Evolutionary conservation across 1,284 basidiomycete species (phyloP).

Genomic region (Anthracocystis panici-leucophaei): DNA sequence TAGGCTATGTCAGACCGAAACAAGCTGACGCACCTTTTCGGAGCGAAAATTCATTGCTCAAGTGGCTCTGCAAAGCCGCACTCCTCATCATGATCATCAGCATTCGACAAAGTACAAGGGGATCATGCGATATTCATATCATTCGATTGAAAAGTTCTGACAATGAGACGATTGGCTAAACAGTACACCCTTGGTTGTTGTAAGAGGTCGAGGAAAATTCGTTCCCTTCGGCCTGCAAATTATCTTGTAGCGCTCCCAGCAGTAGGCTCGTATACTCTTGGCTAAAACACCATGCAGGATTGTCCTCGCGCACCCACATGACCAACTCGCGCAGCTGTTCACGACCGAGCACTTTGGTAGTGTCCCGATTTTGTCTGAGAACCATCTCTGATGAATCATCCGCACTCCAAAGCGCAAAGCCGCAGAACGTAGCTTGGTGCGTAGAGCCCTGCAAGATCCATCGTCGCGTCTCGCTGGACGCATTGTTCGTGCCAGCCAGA

Average conservation of each 20-base stretch:
- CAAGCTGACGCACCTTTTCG: not conserved
- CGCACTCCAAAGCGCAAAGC: constrained; percentile 15
- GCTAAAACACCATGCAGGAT: constrained; percentile 36
- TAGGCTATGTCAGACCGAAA: not conserved
- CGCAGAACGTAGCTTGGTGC: constrained; percentile 27
- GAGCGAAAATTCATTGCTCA: too few species aligned
- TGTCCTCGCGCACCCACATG: constrained; percentile 16
- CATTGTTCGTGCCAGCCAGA: not conserved
- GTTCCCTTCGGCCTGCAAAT: not conserved
- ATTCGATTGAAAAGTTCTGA: not conserved
- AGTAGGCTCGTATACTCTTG: constrained; percentile 32
- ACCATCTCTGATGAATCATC: not conserved
- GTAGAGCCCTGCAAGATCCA: constrained; percentile 41
- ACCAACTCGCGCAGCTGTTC: constrained; percentile 26
- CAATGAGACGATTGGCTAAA: not conserved
- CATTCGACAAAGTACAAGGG: not conserved
- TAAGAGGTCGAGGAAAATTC: not conserved
- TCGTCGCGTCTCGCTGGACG: constrained; percentile 27
- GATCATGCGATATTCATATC: not conserved
- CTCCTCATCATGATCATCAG: not conserved
- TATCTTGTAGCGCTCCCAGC: constrained; percentile 17
- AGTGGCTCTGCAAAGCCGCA: too few species aligned
- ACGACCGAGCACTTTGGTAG: not conserved
- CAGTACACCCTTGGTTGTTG: constrained; percentile 1
- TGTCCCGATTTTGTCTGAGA: not conserved